Percentiles rank a stretch among this genome's conserved stretches.
Conservation (phyloP, 352 stramenopile genomes). For the Thraustochytrium striatum region DNA sequence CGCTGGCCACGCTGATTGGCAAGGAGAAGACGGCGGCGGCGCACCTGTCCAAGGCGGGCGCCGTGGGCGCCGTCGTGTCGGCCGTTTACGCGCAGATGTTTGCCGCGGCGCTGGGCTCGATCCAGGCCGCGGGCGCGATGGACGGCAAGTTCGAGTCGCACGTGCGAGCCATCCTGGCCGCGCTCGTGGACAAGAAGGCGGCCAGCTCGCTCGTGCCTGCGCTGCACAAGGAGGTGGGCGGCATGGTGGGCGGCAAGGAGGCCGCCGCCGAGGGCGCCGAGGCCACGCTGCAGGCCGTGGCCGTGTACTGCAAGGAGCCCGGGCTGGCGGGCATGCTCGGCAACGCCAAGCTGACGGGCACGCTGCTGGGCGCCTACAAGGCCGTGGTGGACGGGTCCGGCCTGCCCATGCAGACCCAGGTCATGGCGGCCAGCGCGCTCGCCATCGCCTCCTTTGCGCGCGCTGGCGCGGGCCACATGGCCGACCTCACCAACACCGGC, state of each 20-base stretch:
- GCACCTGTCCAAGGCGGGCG: constrained; percentile 6
- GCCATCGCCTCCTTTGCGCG: constrained; percentile 12
- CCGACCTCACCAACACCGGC: constrained; percentile 3
- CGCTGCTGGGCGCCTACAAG: background rate
- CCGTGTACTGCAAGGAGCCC: constrained; percentile 15
- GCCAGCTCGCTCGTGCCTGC: background rate
- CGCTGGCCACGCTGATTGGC: constrained; percentile 3
- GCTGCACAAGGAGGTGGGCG: background rate
- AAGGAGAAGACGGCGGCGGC: constrained; percentile 12
- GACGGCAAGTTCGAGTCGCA: constrained; percentile 19
- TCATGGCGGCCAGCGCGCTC: constrained; percentile 34
- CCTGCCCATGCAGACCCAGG: constrained; percentile 27
- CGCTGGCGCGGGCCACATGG: constrained; percentile 32
- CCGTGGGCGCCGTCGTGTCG: constrained; percentile 29
- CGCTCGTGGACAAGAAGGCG: constrained; percentile 34
- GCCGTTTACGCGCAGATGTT: constrained; percentile 40
- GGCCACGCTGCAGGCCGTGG: background rate
- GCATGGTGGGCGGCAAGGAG: background rate
- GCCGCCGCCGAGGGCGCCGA: constrained; percentile 7
- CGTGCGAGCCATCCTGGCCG: background rate
- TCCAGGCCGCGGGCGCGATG: constrained; percentile 5
- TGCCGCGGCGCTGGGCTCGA: constrained; percentile 10
- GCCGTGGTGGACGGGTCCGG: background rate
- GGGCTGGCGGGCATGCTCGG: constrained; percentile 1
- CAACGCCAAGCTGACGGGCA: background rate